A percentile compares a stretch with the other conserved stretches of the same genome.
Evolutionary conservation across 805 yeast genomes (phyloP).

Genomic region (Barnettozyma vustinii): DNA sequence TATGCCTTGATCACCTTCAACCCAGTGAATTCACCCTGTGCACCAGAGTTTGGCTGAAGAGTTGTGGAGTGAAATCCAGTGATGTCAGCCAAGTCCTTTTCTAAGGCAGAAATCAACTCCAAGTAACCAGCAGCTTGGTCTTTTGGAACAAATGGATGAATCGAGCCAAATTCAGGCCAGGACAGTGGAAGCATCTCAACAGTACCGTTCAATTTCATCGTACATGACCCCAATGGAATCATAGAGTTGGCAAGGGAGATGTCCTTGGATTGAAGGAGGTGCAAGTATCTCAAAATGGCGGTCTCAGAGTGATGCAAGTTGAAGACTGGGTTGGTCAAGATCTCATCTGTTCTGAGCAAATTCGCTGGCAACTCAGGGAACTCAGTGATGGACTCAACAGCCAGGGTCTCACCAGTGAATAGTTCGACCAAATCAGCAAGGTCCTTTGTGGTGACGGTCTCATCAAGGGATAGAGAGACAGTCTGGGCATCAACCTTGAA

Average conservation of each 20-base stretch:
- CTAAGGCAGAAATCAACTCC: constrained; percentile 70
- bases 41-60: constrained; percentile 95
- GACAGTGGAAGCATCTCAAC: constrained; percentile 92
- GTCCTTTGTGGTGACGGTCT: constrained; percentile 67
- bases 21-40: constrained; percentile 97
- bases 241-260: constrained; percentile 90
- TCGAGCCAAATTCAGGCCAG: constrained; percentile 84
- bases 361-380: constrained; percentile 48
- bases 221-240: constrained; percentile 97
- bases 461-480: constrained; percentile 85
- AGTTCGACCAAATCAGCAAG: constrained; percentile 49
- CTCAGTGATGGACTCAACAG: constrained; percentile 21
- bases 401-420: constrained; percentile 43
- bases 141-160: constrained; percentile 91
- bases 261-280: constrained; percentile 79
- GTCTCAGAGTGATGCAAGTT: constrained; percentile 90
- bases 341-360: constrained; percentile 48
- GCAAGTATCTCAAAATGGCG: constrained; percentile 86
- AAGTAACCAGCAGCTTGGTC: constrained; percentile 87
- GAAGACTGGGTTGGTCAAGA: constrained; percentile 74
- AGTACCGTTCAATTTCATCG: constrained; percentile 95
- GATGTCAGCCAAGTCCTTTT: constrained; percentile 79
- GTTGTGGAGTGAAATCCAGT: constrained; percentile 92
- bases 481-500: constrained; percentile 57
- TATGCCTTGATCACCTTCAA: constrained; percentile 79